Base-by-base conservation (phyloP, 1,284 basidiomycete genomes). In the Golubevia sp. region DNA sequence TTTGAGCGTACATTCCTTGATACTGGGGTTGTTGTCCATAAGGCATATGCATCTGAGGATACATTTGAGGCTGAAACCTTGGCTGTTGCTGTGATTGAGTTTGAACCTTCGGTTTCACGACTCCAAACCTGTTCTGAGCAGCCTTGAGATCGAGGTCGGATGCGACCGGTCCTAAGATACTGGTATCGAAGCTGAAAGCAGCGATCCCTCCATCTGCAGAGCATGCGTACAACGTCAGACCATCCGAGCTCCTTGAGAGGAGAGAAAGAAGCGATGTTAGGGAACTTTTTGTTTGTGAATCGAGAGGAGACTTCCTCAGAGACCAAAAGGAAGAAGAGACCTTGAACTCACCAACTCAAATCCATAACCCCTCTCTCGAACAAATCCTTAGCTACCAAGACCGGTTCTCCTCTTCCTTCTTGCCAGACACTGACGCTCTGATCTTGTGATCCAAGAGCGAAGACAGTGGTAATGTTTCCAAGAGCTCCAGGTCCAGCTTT, bases 311-410 rank as follows among this genome's bases (percentile, higher is more conserved):
- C 27, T 2, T 0, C 24, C 23, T 49, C 4, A 25, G 24, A 11
- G 44, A 25, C 23, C 18, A n/a, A 6, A 18, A 13, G 53, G 3
- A 15, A 55, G 15, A 23, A 24, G 18, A 48, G 4, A 26, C 38
- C 52, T 25, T 11, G 13, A 8, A 82, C 89, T 68, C 77, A 93
- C 96, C 97, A 99, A 75, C 91, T 93, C 2, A 99, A 87, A 82
- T 99, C 97, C 88, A 97, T 91, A 55, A 98, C 92, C 76, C 95
- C 92, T 60, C 94, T 86, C 64, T 96, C 93, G 73, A 99, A 98
- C 0, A 97, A 90, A 70, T 98, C 94, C 73, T 92, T 91, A 0
- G 95, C 90, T 0, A 98, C 95, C 34, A 97, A 90, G 3, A 98
- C 85, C 0, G 97, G 97, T 57, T 92, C 23, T 44, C 13, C 20